Evolutionary conservation across 2,329 filamentous ascomycete genomes (phyloP).

Genomic region (Nigrograna mackinnonii): DNA sequence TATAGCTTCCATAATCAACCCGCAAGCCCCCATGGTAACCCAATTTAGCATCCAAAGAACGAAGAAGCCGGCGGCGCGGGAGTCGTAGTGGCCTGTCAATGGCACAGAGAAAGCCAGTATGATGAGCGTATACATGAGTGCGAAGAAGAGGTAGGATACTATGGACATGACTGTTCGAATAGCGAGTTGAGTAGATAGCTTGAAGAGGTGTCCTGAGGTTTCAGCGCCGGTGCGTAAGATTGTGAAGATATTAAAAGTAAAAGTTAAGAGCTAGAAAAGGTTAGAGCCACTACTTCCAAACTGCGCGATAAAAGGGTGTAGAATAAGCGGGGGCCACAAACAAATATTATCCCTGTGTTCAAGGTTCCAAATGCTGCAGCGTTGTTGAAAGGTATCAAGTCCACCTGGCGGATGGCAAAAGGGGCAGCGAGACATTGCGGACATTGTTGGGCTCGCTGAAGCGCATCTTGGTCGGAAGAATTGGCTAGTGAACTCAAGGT

Average conservation of each 20-base stretch:
- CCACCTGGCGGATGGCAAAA: background rate
- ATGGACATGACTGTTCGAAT: conserved; percentile 6
- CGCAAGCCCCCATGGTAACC: conserved; percentile 9
- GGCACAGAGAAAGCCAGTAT: conserved; percentile 8
- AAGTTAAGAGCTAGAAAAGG: background rate
- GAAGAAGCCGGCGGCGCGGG: conserved; percentile 6
- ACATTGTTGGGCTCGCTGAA: background rate
- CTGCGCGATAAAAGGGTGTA: too few relatives aligned
- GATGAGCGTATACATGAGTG: conserved; percentile 10
- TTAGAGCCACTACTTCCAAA: too few relatives aligned
- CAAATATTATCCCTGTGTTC: conserved; percentile 7
- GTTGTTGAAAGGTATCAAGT: conserved; percentile 6
- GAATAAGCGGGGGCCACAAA: background rate
- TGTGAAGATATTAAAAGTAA: background rate
- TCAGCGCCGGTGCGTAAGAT: background rate
- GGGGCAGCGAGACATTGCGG: background rate
- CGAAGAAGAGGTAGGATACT: conserved; percentile 7
- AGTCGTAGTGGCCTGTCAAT: conserved; percentile 5
- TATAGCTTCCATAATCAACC: conserved; percentile 5
- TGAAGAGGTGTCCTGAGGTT: background rate
- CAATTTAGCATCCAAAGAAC: conserved; percentile 10
- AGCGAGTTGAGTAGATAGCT: conserved; percentile 1
- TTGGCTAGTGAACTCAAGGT: background rate
- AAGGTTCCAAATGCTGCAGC: conserved; percentile 1
- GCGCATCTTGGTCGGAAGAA: background rate